These are phyloP conservation scores for Paraphaeosphaeria minitans DNA, from an alignment of 2,329 filamentous ascomycete genomes.

Conservation along the genomic window DNA sequence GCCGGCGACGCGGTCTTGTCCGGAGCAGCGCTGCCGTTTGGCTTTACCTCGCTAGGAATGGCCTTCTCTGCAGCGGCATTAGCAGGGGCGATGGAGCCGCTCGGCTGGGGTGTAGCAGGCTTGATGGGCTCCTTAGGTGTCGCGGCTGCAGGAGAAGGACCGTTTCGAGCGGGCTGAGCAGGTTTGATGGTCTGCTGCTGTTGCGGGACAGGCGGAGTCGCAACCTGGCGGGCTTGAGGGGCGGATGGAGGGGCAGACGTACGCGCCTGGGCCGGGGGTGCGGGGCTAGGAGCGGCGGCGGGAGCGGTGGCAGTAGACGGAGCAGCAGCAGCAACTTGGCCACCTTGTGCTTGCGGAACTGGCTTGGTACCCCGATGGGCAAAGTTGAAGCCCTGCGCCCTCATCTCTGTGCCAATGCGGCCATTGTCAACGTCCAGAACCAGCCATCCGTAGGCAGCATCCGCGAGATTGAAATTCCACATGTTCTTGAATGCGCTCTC, in stretches of 20 bases:
- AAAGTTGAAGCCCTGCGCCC: slow-evolving; percentile 98
- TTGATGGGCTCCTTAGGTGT: slow-evolving; percentile 55
- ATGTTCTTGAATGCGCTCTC: slow-evolving; percentile 99
- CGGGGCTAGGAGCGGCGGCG: slow-evolving; percentile 47
- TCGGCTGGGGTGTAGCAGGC: slow-evolving; percentile 56
- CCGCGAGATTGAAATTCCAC: slow-evolving; percentile 99
- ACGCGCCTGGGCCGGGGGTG: slow-evolving; percentile 40
- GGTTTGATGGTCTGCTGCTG: slow-evolving; percentile 46
- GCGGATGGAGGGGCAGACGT: slow-evolving; percentile 36
- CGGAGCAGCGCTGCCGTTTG: slow-evolving; percentile 56
- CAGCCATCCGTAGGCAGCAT: slow-evolving; percentile 95
- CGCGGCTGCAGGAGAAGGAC: slow-evolving; percentile 49
- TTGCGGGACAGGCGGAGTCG: slow-evolving; percentile 43
- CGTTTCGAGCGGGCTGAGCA: slow-evolving; percentile 45
- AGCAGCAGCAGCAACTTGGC: slow-evolving; percentile 46
- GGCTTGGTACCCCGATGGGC: slow-evolving; percentile 87
- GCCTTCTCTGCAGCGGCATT: slow-evolving; percentile 48
- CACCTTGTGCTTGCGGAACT: slow-evolving; percentile 45
- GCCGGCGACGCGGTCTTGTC: slow-evolving; percentile 46
- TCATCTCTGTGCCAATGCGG: slow-evolving; percentile 97
- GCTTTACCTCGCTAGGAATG: slow-evolving; percentile 49
- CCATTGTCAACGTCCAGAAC: slow-evolving; percentile 95
- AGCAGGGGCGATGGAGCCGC: slow-evolving; percentile 37
- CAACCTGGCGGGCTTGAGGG: slow-evolving; percentile 38
- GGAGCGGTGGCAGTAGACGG: slow-evolving; percentile 42